Base-by-base conservation (phyloP, 2,329 filamentous ascomycete genomes). In the Penicillium sp. region DNA sequence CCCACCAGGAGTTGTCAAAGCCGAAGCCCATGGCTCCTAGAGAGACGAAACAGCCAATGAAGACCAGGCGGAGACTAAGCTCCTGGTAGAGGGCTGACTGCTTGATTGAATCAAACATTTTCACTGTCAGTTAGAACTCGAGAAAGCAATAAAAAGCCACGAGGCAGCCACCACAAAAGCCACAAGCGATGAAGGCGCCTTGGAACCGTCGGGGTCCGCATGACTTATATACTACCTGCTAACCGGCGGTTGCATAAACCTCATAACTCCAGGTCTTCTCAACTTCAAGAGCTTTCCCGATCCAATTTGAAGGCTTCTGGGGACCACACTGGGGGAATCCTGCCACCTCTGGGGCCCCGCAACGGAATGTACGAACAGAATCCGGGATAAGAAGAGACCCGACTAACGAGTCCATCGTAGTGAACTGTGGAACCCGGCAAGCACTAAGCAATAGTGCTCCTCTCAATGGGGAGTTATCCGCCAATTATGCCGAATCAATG, bases 1-100 rank as follows among this genome's bases (percentile, higher is more conserved):
- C 59, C 65, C 63, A 67, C 65, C 63, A 65, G 26, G 55, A 58
- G 33, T 67, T 65, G 35, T 67, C 65, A 42, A 64, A 65, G 4
- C 65, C 63, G 55, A 66, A 67, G 33, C 38, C 38, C 38, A 42
- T 42, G 38, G 7, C 38, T 22, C 38, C 38, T 3, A 42, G 38
- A n/a, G 38, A 42, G 38, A 42, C 38, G 13, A 42, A 42, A 19
- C 38, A 42, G 5, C 38, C 38, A 42, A 65, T 61, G 30, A 65
- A 63, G 25, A 60, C 38, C 30, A 65, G 33, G 22, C 52, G 60
- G 55, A 56, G 60, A n/a, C 56, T 45, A 14, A 26, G 25, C 19
- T 45, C 42, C 42, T 45, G 42, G 42, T 45, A 45, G 22, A 45
- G 42, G 13, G 42, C 42, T 22, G 42, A 45, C 42, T 45, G 42